phyloP scores from a whole-genome alignment of 129 eudicot species.

The Rutidosis leptorrhynchoides region DNA sequence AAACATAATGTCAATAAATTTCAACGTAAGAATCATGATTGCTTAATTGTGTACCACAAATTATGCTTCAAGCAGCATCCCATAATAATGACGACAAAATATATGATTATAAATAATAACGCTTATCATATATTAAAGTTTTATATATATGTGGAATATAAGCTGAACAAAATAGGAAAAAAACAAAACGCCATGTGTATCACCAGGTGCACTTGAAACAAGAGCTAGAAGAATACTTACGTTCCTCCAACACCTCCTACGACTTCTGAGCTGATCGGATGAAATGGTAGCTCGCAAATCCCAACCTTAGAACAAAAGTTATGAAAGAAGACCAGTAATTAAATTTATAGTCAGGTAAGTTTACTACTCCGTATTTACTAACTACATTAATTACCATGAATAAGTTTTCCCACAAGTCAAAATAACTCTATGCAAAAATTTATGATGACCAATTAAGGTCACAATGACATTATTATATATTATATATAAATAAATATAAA shows the following conservation, averaged over 20 bases:
- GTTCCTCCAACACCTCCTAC: constrained; percentile 99
- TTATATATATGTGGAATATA: no score
- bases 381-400: background rate
- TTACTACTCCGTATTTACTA: no score
- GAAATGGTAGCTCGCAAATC: constrained; percentile 96
- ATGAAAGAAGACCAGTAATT: constrained; percentile 7
- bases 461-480: background rate
- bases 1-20: background rate
- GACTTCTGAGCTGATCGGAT: constrained; percentile 88
- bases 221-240: constrained; percentile 44
- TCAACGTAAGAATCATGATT: background rate
- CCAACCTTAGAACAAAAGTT: constrained; percentile 57
- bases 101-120: background rate
- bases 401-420: background rate
- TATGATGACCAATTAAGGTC: background rate
- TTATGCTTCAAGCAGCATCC: constrained; percentile 8
- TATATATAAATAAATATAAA: no score
- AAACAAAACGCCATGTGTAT: background rate
- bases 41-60: constrained; percentile 3
- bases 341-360: background rate
- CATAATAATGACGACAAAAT: background rate
- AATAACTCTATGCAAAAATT: constrained; percentile 7
- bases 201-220: constrained; percentile 4
- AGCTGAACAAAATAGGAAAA: no score
- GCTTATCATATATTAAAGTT: no score